Base-by-base conservation (phyloP, 2,329 filamentous ascomycete species). In the Claviceps cyperi region DNA sequence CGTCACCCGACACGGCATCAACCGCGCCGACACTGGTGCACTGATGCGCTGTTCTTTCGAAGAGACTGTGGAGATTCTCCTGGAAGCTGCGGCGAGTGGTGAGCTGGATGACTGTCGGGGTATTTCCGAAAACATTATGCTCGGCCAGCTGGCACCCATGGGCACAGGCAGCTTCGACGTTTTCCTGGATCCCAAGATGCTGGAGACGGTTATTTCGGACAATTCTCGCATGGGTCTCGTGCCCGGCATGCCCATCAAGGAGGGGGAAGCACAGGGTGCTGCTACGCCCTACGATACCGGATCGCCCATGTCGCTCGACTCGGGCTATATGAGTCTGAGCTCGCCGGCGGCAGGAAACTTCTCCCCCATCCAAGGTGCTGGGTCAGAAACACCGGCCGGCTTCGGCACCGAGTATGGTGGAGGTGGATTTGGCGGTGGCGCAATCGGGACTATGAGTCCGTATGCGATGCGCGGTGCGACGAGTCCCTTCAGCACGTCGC, bases 11-110 rank as follows among this genome's bases (percentile, higher is more conserved):
- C 92, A 98, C 64, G 92, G 92, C 70, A 98, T 98, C 73, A 98
- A 98, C 73, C 83, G 92, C 60, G 88, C 91, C 24, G 92, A 98
- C 64, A 98, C 94, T 54, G 92, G 92, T 73, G 94, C 92, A 9
- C 76, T 98, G 60, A 98, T 98, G 92, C 85, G 92, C 66, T 98
- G 94, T 75, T 98, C 92, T 2, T 98, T 98, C 70, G 92, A 98
- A 69, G 94, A 98, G 68, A 98, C 92, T 0, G 92, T 98, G 40
- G 94, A 98, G 64, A 98, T 98, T 73, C 74, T 98, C 49, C 80
- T 98, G 19, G 92, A 98, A 64, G 94, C 92, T 53, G 92, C 92
- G 22, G 88, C 89, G 15, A 87, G 87, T 47, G 92, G 92, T 64
- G 92, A 98, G 67, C 77, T 98, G 35, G 92, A 98, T 63, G 92